Percentiles rank a stretch among this genome's conserved stretches.
These are phyloP conservation scores for Ganoderma multipileum DNA, from an alignment of 1,284 basidiomycete species.

Conservation along the genomic window DNA sequence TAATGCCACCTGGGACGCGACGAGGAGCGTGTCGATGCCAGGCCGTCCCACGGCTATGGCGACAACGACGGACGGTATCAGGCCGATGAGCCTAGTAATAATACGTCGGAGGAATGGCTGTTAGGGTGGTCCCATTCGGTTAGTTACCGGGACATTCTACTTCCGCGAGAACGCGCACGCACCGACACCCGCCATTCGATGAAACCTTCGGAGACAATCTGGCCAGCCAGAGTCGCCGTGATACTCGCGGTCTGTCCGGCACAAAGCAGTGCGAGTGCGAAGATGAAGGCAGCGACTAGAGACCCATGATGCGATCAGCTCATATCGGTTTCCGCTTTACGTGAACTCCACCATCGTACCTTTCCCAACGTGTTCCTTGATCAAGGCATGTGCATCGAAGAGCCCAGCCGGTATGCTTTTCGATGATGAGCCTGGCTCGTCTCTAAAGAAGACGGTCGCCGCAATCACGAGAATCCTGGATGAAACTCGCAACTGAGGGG, in stretches of 20 bases:
- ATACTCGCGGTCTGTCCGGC: slow-evolving; percentile 93
- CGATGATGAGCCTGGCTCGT: slow-evolving; percentile 25
- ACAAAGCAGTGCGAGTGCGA: slow-evolving; percentile 87
- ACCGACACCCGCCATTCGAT: slow-evolving; percentile 90
- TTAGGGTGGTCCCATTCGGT: slow-evolving; percentile 8
- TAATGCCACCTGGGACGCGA: slow-evolving; percentile 88
- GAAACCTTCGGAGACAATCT: slow-evolving; percentile 95
- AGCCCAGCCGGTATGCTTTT: slow-evolving; percentile 67
- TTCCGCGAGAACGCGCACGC: slow-evolving; percentile 36
- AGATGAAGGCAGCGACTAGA: slow-evolving; percentile 79
- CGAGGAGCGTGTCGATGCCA: slow-evolving; percentile 84
- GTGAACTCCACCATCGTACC: slow-evolving; percentile 48
- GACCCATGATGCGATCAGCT: slow-evolving; percentile 26
- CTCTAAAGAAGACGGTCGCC: slow-evolving; percentile 37
- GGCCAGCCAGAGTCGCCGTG: slow-evolving; percentile 91
- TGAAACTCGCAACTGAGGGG: neutral
- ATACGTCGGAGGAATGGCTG: slow-evolving; percentile 84
- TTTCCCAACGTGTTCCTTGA: slow-evolving; percentile 70
- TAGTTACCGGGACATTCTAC: slow-evolving; percentile 6
- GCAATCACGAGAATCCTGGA: slow-evolving; percentile 39
- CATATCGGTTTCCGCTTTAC: slow-evolving; percentile 20
- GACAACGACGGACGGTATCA: slow-evolving; percentile 90
- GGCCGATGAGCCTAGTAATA: slow-evolving; percentile 83
- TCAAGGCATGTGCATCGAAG: slow-evolving; percentile 83
- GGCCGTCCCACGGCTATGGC: slow-evolving; percentile 78